phyloP scores from a whole-genome alignment of 1,284 basidiomycete species.

The Hymenochaete sp. region DNA sequence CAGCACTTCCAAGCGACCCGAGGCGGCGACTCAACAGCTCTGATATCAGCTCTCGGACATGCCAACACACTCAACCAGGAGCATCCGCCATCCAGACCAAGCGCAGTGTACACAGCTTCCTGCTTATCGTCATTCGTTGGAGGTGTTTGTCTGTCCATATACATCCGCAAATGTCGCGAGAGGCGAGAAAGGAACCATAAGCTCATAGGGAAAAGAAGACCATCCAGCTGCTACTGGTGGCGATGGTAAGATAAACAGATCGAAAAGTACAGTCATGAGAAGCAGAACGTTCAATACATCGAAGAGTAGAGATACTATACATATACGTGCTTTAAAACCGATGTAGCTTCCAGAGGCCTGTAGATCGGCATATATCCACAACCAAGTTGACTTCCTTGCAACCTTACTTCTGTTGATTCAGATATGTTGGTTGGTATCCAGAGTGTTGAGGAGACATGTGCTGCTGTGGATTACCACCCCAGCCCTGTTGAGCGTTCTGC shows the following conservation, averaged over 20 bases:
- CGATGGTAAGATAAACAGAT: background rate
- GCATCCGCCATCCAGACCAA: background rate
- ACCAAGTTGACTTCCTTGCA: background rate
- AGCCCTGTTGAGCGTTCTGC: conserved; percentile 8
- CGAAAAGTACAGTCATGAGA: background rate
- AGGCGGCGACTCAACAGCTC: conserved; percentile 34
- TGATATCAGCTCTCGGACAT: conserved; percentile 22
- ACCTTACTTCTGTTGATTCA: conserved; percentile 13
- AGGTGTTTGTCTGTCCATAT: conserved; percentile 6
- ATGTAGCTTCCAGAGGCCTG: background rate
- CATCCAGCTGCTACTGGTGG: background rate
- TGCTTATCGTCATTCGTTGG: conserved; percentile 9
- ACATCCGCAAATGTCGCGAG: conserved; percentile 15
- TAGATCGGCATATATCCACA: background rate
- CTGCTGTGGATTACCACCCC: conserved; percentile 3
- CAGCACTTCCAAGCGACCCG: conserved; percentile 34
- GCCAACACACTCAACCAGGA: conserved; percentile 13
- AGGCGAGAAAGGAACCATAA: conserved; percentile 6
- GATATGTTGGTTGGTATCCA: conserved; percentile 11
- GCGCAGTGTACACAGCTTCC: conserved; percentile 6
- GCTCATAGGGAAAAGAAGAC: background rate
- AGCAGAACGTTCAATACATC: too few relatives aligned
- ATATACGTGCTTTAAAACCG: too few relatives aligned
- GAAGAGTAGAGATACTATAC: too few relatives aligned
- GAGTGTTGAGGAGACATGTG: conserved; percentile 8